phyloP scores from a whole-genome alignment of 495 filamentous ascomycete genomes.

The Neurospora sp. region DNA sequence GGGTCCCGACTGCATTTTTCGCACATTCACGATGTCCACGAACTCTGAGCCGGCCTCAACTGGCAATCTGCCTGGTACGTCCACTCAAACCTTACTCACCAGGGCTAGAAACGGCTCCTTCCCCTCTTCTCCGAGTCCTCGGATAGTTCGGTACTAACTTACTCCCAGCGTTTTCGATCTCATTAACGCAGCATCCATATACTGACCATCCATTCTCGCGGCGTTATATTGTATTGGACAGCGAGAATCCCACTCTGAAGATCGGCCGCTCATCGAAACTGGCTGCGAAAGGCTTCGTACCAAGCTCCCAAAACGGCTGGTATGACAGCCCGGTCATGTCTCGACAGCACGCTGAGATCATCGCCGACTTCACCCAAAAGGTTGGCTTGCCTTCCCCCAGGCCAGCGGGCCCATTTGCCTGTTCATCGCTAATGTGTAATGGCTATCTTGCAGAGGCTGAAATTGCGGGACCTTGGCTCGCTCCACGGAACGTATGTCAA shows the following conservation, averaged over 20 bases:
- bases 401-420: not conserved
- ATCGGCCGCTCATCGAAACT: slow-evolving; percentile 34
- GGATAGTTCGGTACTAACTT: not conserved
- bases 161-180: not conserved
- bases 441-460: slow-evolving; percentile 22
- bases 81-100: not conserved
- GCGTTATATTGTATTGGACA: slow-evolving; percentile 23
- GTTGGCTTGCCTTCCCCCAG: slow-evolving; percentile 20
- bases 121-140: not conserved
- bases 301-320: slow-evolving; percentile 50
- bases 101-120: not conserved
- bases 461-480: slow-evolving; percentile 40
- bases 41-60: not conserved
- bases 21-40: not conserved
- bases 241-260: slow-evolving; percentile 10
- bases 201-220: slow-evolving; percentile 3
- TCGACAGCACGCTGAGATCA: slow-evolving; percentile 59
- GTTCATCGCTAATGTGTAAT: slow-evolving; percentile 4
- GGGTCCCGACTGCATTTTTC: not conserved
- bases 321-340: slow-evolving; percentile 80
- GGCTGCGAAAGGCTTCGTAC: slow-evolving; percentile 27
- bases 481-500: slow-evolving; percentile 48
- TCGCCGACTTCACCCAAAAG: slow-evolving; percentile 30
- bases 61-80: not conserved
- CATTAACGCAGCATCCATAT: not conserved